Conservation (phyloP, 768 basidiomycete species). For the Pulveroboletus sp. region DNA sequence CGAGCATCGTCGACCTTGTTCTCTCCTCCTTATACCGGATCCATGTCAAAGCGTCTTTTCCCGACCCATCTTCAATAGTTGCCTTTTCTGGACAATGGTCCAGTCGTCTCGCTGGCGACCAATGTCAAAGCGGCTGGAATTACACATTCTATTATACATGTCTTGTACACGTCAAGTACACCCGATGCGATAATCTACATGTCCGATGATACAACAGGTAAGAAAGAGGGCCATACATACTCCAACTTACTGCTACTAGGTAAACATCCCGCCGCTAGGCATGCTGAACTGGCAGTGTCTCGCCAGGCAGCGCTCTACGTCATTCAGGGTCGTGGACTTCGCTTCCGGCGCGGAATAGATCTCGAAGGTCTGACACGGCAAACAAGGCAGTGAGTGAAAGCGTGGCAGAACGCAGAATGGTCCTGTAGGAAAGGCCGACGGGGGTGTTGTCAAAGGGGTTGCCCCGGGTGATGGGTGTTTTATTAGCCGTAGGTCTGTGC, state of each 20-base stretch:
- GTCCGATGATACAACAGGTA: slow-evolving; percentile 14
- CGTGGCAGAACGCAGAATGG: slow-evolving; percentile 17
- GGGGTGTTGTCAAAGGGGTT: slow-evolving; percentile 5
- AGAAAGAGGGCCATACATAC: background rate
- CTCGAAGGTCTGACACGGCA: slow-evolving; percentile 18
- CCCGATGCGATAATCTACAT: slow-evolving; percentile 7
- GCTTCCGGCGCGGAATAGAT: slow-evolving; percentile 17
- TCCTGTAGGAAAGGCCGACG: slow-evolving; percentile 9
- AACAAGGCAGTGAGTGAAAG: slow-evolving; percentile 26
- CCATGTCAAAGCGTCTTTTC: slow-evolving; percentile 31
- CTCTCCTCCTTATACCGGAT: slow-evolving; percentile 20
- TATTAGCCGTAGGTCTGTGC: slow-evolving; percentile 13
- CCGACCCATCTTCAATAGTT: slow-evolving; percentile 33
- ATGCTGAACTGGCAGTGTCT: slow-evolving; percentile 34
- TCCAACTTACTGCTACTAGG: slow-evolving; percentile 6
- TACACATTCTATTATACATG: slow-evolving; percentile 7
- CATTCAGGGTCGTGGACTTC: slow-evolving; percentile 6
- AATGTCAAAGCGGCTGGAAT: slow-evolving; percentile 3
- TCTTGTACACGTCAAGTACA: slow-evolving; percentile 19
- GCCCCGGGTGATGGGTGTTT: slow-evolving; percentile 1
- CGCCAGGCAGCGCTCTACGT: slow-evolving; percentile 14
- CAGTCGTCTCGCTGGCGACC: slow-evolving; percentile 22
- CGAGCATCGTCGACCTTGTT: slow-evolving; percentile 17
- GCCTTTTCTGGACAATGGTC: slow-evolving; percentile 16
- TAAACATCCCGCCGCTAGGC: slow-evolving; percentile 40